Evolutionary conservation across 2,329 filamentous ascomycete species (phyloP).

Genomic region (Anthostomella pinea): DNA sequence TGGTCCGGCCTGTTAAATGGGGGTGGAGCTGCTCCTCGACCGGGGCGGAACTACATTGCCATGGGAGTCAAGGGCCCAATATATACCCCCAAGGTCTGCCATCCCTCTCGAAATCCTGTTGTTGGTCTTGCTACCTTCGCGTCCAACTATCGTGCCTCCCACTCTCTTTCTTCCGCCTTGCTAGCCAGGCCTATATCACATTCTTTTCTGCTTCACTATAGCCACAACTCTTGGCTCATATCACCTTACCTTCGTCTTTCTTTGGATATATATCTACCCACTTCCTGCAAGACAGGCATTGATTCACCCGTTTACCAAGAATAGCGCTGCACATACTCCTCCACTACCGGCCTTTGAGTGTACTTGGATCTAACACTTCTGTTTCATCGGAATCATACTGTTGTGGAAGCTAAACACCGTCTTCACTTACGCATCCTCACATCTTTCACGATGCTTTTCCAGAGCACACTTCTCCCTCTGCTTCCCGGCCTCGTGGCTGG

Average conservation of each 20-base stretch:
- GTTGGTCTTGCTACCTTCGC: constrained; percentile 15
- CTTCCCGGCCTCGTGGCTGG: constrained; percentile 27
- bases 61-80: constrained; percentile 16
- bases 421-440: constrained; percentile 11
- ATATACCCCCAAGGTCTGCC: constrained; percentile 27
- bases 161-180: constrained; percentile 24
- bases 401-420: constrained; percentile 8
- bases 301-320: constrained; percentile 6
- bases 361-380: no score
- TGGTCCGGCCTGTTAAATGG: not conserved
- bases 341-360: no score
- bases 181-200: constrained; percentile 27
- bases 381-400: no score
- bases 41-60: constrained; percentile 7
- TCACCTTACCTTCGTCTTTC: constrained; percentile 22
- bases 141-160: constrained; percentile 23
- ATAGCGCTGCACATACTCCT: constrained; percentile 13
- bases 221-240: constrained; percentile 12
- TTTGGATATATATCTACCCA: constrained; percentile 19
- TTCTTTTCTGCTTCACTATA: constrained; percentile 22
- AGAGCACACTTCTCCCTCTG: constrained; percentile 24
- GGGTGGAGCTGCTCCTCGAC: constrained; percentile 7
- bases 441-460: constrained; percentile 29
- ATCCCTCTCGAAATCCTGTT: constrained; percentile 15
- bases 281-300: constrained; percentile 28